These are phyloP conservation scores for Geotrichum reessii DNA, from an alignment of 1,139 yeast genomes.

Conservation along the genomic window DNA sequence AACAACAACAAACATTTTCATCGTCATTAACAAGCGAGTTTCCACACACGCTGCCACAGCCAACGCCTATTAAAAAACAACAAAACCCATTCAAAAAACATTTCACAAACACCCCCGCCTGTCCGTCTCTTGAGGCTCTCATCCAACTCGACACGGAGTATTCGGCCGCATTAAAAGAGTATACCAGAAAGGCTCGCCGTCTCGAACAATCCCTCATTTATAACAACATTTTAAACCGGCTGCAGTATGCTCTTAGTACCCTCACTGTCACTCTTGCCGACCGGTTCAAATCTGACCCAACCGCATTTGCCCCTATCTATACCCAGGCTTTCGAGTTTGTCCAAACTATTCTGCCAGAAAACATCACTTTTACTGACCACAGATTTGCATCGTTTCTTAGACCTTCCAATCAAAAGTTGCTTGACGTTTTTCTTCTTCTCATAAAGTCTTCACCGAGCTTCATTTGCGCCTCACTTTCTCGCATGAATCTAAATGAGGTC, in stretches of 20 bases:
- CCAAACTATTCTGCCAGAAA: slow-evolving; percentile 24
- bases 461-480: slow-evolving; percentile 30
- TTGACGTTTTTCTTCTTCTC: slow-evolving; percentile 33
- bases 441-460: slow-evolving; percentile 36
- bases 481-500: slow-evolving; percentile 27
- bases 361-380: slow-evolving; percentile 17
- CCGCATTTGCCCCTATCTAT: slow-evolving; percentile 25
- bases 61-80: neutral
- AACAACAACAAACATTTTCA: neutral
- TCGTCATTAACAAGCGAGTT: neutral
- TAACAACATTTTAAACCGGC: slow-evolving; percentile 24
- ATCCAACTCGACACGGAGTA: slow-evolving; percentile 23
- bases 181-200: slow-evolving; percentile 20
- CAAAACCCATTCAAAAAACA: neutral
- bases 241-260: slow-evolving; percentile 22
- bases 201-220: slow-evolving; percentile 25
- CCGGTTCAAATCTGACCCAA: slow-evolving; percentile 20
- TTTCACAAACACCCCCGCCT: neutral
- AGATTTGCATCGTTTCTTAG: slow-evolving; percentile 22
- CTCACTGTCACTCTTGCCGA: slow-evolving; percentile 21
- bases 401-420: slow-evolving; percentile 28
- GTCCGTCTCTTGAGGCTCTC: slow-evolving; percentile 21
- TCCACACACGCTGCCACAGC: neutral
- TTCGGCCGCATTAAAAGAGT: slow-evolving; percentile 17
- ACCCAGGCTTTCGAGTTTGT: slow-evolving; percentile 27